Percentiles rank a stretch among this genome's conserved stretches.
These are phyloP conservation scores for Trichoderma sp. DNA, from an alignment of 2,329 filamentous ascomycete genomes.

Conservation along the genomic window DNA sequence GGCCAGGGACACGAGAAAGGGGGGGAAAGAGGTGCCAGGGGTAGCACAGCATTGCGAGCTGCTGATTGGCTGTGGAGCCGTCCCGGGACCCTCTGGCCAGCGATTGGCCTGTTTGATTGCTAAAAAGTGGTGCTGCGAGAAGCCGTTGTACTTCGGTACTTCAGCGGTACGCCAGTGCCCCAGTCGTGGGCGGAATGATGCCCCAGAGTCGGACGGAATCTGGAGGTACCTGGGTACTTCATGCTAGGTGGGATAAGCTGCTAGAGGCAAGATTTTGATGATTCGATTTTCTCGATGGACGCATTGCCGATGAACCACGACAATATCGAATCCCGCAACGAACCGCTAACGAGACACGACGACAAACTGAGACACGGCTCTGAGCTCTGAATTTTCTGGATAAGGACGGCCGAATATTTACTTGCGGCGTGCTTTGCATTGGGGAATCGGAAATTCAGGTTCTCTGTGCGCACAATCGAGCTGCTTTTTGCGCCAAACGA, in stretches of 20 bases:
- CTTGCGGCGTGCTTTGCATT: background rate
- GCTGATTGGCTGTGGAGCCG: slow-evolving; percentile 30
- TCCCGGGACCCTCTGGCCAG: slow-evolving; percentile 28
- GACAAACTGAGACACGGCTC: background rate
- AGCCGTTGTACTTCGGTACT: background rate
- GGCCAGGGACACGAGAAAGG: slow-evolving; percentile 38
- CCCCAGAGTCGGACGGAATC: background rate
- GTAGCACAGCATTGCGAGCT: slow-evolving; percentile 27
- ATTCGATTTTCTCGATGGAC: slow-evolving; percentile 14
- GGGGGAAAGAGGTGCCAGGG: slow-evolving; percentile 39
- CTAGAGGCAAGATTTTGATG: slow-evolving; percentile 17
- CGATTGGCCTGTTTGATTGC: slow-evolving; percentile 21
- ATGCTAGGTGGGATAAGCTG: background rate
- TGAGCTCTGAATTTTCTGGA: background rate
- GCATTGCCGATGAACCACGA: slow-evolving; percentile 6
- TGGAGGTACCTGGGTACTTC: background rate
- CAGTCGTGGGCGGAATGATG: background rate
- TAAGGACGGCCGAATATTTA: background rate
- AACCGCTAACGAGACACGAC: background rate
- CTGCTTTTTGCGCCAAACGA: slow-evolving; percentile 9
- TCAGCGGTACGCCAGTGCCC: background rate
- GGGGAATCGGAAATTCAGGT: background rate
- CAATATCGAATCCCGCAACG: background rate
- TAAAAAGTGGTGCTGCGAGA: background rate
- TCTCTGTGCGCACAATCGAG: slow-evolving; percentile 2